phyloP scores from a whole-genome alignment of 371 early-diverging fungal species.

The Mortierella polycephala region DNA sequence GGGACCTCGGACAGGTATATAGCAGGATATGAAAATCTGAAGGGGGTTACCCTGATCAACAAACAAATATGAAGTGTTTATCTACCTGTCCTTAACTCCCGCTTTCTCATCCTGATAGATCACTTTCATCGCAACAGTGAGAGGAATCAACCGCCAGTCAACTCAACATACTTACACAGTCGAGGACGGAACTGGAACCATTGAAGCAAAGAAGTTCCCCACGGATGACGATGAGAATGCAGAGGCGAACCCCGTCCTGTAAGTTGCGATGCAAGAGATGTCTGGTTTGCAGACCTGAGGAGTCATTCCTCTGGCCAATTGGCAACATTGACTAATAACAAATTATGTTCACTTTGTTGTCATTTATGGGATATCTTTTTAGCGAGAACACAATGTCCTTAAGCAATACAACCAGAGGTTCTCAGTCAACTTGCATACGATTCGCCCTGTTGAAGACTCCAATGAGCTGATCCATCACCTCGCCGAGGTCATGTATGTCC shows the following conservation, averaged over 20 bases:
- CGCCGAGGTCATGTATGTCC: conserved; percentile 34
- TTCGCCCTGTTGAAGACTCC: conserved; percentile 25
- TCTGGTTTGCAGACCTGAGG: no score
- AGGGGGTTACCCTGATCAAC: background rate
- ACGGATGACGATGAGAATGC: conserved; percentile 28
- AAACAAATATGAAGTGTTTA: background rate
- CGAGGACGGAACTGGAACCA: conserved; percentile 49
- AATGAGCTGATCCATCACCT: conserved; percentile 43
- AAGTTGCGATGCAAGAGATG: background rate
- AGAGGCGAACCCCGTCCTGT: conserved; percentile 15
- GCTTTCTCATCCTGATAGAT: conserved; percentile 8
- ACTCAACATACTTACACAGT: conserved; percentile 28
- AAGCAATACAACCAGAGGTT: conserved; percentile 21
- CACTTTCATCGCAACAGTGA: conserved; percentile 28
- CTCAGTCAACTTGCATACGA: conserved; percentile 14
- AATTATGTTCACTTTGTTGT: no score
- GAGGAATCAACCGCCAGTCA: conserved; percentile 20
- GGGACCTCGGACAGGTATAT: conserved; percentile 32
- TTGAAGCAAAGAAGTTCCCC: conserved; percentile 29
- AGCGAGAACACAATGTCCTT: conserved; percentile 19
- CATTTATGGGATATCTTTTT: background rate
- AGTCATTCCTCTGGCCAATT: no score
- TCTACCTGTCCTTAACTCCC: background rate
- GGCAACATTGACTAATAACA: no score
- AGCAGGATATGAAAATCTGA: background rate